These are phyloP conservation scores for Canavalia ensiformis DNA, from an alignment of 306 rosid genomes.

Conservation along the genomic window DNA sequence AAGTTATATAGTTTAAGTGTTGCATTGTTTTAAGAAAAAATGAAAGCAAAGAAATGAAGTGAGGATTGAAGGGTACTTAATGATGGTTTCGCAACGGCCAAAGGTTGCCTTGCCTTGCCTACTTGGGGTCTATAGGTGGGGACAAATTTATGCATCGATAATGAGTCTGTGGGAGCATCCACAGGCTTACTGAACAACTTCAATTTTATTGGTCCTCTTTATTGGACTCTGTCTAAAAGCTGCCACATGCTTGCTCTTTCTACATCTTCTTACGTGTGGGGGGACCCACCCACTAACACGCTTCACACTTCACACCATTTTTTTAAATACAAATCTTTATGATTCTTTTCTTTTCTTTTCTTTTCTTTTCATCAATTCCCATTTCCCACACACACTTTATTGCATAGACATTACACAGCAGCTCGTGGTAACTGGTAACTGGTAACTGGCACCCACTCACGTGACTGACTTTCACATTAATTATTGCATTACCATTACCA, in stretches of 20 bases:
- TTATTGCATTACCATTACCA: too few species aligned
- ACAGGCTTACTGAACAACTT: background rate
- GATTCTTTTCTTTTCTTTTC: too few species aligned
- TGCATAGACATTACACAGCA: background rate
- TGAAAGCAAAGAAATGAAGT: too few species aligned
- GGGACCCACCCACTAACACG: background rate
- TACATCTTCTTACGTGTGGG: slow-evolving; percentile 6
- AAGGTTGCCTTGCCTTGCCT: background rate
- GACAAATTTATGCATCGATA: slow-evolving; percentile 11
- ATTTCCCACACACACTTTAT: background rate
- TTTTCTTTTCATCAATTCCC: background rate
- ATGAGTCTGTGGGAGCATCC: background rate
- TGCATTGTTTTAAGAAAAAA: too few species aligned
- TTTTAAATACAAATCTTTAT: too few species aligned
- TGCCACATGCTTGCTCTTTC: background rate
- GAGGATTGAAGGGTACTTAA: too few species aligned
- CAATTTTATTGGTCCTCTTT: slow-evolving; percentile 35
- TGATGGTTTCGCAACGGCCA: slow-evolving; percentile 16
- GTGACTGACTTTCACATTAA: too few species aligned
- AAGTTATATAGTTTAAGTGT: too few species aligned
- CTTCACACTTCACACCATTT: too few species aligned
- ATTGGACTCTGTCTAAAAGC: background rate
- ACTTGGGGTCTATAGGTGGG: background rate
- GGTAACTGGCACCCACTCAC: too few species aligned
- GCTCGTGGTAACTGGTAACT: too few species aligned